Evolutionary conservation across 1,284 basidiomycete species (phyloP).

Genomic region (Xanthoconium separans): DNA sequence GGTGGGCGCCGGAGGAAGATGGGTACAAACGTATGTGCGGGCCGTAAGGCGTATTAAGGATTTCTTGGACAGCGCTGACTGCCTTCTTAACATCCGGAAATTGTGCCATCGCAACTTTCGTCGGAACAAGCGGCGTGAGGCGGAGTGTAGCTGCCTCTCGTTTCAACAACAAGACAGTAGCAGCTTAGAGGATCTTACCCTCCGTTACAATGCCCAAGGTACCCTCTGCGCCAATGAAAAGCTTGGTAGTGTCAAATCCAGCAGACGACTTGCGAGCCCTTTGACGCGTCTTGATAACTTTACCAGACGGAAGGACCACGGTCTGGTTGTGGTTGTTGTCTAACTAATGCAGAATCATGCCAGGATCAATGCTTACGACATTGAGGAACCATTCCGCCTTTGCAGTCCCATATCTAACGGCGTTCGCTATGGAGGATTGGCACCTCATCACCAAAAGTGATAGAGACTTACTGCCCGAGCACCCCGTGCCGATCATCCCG

Average conservation of each 20-base stretch:
- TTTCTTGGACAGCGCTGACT: constrained; percentile 75
- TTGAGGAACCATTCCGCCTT: constrained; percentile 74
- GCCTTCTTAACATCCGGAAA: constrained; percentile 63
- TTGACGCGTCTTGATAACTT: constrained; percentile 78
- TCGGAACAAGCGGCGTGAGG: constrained; percentile 75
- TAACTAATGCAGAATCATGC: neutral
- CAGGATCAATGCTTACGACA: constrained; percentile 39
- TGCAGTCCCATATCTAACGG: constrained; percentile 79
- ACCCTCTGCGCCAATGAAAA: constrained; percentile 85
- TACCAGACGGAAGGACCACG: constrained; percentile 75
- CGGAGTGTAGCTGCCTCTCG: constrained; percentile 64
- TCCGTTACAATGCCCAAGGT: constrained; percentile 81
- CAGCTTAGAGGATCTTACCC: constrained; percentile 36
- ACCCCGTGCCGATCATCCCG: constrained; percentile 57
- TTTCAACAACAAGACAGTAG: neutral
- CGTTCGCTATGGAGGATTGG: constrained; percentile 55
- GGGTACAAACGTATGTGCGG: constrained; percentile 51
- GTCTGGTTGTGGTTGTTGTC: constrained; percentile 41
- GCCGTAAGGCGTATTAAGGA: constrained; percentile 67
- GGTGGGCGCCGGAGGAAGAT: constrained; percentile 1
- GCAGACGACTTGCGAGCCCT: constrained; percentile 73
- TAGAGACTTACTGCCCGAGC: constrained; percentile 49
- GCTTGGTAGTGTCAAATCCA: constrained; percentile 74
- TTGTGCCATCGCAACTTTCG: constrained; percentile 70
- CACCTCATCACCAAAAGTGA: neutral